Evolutionary conservation across 2,329 filamentous ascomycete species (phyloP), one percentile per base, ranked within the genome.

Genomic region (Talaromyces piceae): DNA sequence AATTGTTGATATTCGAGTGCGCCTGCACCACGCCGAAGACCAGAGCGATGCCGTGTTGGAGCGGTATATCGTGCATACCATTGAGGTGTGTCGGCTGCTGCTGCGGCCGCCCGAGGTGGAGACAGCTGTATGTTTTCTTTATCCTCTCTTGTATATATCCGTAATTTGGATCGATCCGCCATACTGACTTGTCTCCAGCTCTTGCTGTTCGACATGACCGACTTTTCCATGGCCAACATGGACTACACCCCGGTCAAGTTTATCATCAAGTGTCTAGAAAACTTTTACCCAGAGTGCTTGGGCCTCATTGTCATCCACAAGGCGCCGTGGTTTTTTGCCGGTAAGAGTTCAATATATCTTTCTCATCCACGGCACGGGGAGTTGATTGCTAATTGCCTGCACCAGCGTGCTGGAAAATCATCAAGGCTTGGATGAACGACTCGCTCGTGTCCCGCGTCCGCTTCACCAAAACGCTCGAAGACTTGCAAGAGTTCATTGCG

Each of bases 191-290:
- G 16, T 28, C 37, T 6, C 33, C 51, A 94, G 88, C 91, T 87
- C 26, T 81, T 97, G 56, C 72, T 97, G 30, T 97, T 98, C 63
- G 91, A 98, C 66, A 90, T 97, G 88, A 94, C 88, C 2, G 83
- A 84, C 47, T 97, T 97, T 67, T 87, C 86, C 9, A 79, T 96
- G 73, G 87, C 91, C 11, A 97, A 98, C 70, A 96, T 97, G 93
- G 93, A 98, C 71, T 97, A 97, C 68, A 83, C 87, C 0, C 91
- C 93, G 0, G 88, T 98, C 49, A 97, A 95, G 65, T 97, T 96
- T 71, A 95, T 97, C 83, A 95, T 97, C 68, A 91, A 94, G 68
- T 95, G 89, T 67, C 97, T 97, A 66, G 90, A 97, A 74, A 90
- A 91, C 53, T 96, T 97, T 67, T 98, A 96, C 61, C 91, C 93